Evolutionary conservation across 495 filamentous ascomycete species (phyloP).

Genomic region (Annulohypoxylon moriforme): DNA sequence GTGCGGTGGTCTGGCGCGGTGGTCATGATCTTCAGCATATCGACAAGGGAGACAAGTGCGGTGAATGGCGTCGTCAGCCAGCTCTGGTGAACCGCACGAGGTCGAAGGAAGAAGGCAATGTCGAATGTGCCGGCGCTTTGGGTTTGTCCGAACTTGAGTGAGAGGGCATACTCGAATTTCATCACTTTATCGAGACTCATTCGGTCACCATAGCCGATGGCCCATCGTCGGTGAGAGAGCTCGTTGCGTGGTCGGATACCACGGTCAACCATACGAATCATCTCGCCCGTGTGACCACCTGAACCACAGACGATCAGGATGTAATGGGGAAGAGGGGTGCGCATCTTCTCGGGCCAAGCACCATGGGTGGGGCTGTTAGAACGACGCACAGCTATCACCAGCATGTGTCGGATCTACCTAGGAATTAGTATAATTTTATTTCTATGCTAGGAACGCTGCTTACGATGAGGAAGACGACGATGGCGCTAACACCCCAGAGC

Average conservation of each 20-base stretch:
- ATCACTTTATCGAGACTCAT: constrained; percentile 64
- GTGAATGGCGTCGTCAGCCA: constrained; percentile 71
- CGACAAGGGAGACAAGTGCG: constrained; percentile 63
- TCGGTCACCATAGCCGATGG: constrained; percentile 79
- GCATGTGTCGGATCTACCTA: constrained; percentile 13
- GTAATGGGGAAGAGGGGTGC: constrained; percentile 60
- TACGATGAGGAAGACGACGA: constrained; percentile 41
- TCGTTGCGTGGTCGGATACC: constrained; percentile 49
- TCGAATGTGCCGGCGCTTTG: constrained; percentile 59
- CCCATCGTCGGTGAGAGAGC: constrained; percentile 77
- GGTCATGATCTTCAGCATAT: constrained; percentile 62
- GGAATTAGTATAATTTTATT: constrained; percentile 4
- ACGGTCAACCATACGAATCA: constrained; percentile 79
- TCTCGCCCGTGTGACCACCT: constrained; percentile 94
- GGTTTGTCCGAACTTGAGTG: constrained; percentile 27
- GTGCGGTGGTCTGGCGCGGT: constrained; percentile 46
- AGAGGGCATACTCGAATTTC: constrained; percentile 52
- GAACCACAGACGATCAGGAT: constrained; percentile 87
- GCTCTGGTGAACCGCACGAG: constrained; percentile 81
- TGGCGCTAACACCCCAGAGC: constrained; percentile 9
- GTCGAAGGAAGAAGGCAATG: constrained; percentile 73
- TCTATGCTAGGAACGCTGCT: constrained; percentile 9
- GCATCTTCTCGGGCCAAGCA: neutral
- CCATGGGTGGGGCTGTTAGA: neutral
- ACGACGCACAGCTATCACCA: neutral